Conservation (phyloP, 2,329 filamentous ascomycete genomes). For the Knoxdaviesia capensis region DNA sequence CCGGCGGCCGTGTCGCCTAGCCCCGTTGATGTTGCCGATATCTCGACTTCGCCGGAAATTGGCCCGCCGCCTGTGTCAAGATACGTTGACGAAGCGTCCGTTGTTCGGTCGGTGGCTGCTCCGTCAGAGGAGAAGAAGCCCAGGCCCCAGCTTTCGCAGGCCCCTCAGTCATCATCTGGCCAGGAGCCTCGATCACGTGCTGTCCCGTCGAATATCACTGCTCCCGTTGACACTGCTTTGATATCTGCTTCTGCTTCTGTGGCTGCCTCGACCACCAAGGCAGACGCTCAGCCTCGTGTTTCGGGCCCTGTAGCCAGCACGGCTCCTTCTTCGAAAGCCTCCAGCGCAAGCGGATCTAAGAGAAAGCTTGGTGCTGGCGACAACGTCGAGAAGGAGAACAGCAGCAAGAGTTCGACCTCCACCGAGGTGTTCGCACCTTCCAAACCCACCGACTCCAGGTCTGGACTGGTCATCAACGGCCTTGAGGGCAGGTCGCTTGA, state of each 20-base stretch:
- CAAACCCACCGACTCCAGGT: background rate
- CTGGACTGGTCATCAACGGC: background rate
- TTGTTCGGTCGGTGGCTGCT: background rate
- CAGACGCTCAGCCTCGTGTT: too few species aligned
- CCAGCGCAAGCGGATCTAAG: conserved; percentile 22
- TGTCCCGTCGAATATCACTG: too few species aligned
- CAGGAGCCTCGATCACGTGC: too few species aligned
- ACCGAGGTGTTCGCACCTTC: too few species aligned
- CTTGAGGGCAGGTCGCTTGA: conserved; percentile 21
- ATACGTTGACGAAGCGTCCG: conserved; percentile 30
- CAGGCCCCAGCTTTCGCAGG: background rate
- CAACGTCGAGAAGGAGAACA: conserved; percentile 20
- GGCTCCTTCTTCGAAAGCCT: too few species aligned
- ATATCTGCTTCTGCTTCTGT: too few species aligned
- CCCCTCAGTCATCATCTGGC: background rate
- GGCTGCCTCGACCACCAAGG: too few species aligned
- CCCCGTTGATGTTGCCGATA: conserved; percentile 14
- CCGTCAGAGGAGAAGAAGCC: conserved; percentile 2
- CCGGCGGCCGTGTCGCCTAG: too few species aligned
- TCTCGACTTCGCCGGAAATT: conserved; percentile 46
- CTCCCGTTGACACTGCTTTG: too few species aligned
- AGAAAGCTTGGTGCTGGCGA: conserved; percentile 35
- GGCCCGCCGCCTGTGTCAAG: conserved; percentile 41
- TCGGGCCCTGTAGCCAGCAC: too few species aligned
- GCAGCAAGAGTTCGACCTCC: background rate